A percentile compares a stretch with the other conserved stretches of the same genome.
phyloP scores from a whole-genome alignment of 257 asterid species.

The Penstemon newberryi region DNA sequence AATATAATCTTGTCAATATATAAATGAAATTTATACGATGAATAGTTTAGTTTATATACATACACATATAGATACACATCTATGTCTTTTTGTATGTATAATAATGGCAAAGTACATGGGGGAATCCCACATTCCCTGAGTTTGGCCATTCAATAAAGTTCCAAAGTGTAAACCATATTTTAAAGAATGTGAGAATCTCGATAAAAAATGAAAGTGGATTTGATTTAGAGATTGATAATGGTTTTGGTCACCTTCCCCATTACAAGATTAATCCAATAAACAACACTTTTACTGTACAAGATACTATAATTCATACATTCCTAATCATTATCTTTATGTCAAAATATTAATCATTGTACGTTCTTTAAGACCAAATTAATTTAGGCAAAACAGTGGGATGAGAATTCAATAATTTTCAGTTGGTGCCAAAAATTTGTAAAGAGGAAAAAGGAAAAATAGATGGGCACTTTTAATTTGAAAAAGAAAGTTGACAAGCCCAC shows the following conservation, averaged over 20 bases:
- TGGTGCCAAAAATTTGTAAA: neutral
- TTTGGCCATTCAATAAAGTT: constrained; percentile 76
- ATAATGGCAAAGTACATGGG: constrained; percentile 41
- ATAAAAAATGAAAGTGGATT: constrained; percentile 36
- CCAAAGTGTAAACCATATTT: constrained; percentile 40
- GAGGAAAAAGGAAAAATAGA: constrained; percentile 1
- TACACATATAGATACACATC: too few species aligned
- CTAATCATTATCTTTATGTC: constrained; percentile 24
- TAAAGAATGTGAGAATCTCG: constrained; percentile 70
- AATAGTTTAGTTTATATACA: neutral
- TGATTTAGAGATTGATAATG: constrained; percentile 53
- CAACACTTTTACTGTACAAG: constrained; percentile 12
- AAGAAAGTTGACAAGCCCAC: constrained; percentile 35
- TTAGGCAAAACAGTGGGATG: constrained; percentile 4
- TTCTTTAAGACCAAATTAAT: constrained; percentile 23
- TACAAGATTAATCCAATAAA: constrained; percentile 26
- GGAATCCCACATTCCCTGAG: constrained; percentile 92
- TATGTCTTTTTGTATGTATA: neutral
- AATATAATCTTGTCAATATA: constrained; percentile 56
- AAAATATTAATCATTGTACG: constrained; percentile 12
- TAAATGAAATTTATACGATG: constrained; percentile 35
- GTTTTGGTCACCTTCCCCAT: constrained; percentile 48
- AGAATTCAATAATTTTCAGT: neutral
- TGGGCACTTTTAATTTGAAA: neutral
- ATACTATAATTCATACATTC: constrained; percentile 18